Evolutionary conservation across 768 basidiomycete genomes (phyloP), one percentile per base, ranked within the genome.

Genomic region (Botryobasidium botryosum): DNA sequence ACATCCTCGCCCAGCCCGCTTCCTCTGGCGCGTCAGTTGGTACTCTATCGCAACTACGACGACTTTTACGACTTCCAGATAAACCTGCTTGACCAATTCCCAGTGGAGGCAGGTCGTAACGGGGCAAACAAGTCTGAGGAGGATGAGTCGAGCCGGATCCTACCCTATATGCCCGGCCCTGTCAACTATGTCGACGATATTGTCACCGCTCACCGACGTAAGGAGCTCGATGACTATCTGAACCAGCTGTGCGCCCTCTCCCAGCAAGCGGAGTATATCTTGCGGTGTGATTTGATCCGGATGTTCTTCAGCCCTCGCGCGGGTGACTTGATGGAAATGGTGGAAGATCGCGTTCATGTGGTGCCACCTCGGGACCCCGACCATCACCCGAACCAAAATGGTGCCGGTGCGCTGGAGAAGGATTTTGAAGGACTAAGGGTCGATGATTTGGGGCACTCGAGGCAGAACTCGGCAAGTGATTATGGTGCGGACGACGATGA

Each of bases 61-160:
- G 92, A 99, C 61, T 99, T 99, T 61, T 96, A 92, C 63, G 85
- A 91, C 55, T 96, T 96, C 61, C 94, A 99, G 57, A 81, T 94
- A 45, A 67, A 73, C 4, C 72, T 99, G 20, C 73, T 97, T 50
- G 74, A 88, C 37, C 68, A 71, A 0, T 96, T 91, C 62, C 90
- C 91, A 5, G 71, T 71, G 36, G 94, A 99, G 63, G 94, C 88
- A 12, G 94, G 94, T 18, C 74, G 84, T 13, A 38, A 40, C 18
- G 49, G 48, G 3, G 24, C 65, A 74, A 50, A 40, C 5, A 47
- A 50, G 15, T 51, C 51, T 1, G 57, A 55, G 26, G 48, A 50
- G 20, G 33, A 56, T 37, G 53, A 53, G n/a, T 56, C 58, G 2
- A 68, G 68, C 6, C 72, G 94, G 28, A 80, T 92, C 41, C 65